Conservation (phyloP, 2,329 filamentous ascomycete species). For the Aspergillus intermedius region DNA sequence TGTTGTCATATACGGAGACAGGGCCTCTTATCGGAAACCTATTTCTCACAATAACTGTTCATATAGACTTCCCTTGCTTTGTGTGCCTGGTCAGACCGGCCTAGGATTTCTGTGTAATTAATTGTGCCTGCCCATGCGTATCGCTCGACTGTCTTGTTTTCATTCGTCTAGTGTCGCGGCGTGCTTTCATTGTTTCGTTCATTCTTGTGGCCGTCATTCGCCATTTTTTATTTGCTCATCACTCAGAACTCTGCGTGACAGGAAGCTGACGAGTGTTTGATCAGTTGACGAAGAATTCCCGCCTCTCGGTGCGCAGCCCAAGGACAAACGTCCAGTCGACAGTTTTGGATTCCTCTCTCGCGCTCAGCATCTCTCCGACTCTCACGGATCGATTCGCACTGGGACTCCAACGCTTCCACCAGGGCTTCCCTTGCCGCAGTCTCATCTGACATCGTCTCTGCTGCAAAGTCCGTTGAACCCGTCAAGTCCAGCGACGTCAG, state of each 20-base stretch:
- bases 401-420: conserved; percentile 37
- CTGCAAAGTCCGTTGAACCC: conserved; percentile 25
- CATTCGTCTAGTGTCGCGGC: neutral
- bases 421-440: conserved; percentile 37
- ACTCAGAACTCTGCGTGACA: conserved; percentile 5
- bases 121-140: conserved; percentile 23
- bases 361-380: conserved; percentile 26
- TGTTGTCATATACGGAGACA: conserved; percentile 30
- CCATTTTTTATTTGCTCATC: conserved; percentile 4
- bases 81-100: conserved; percentile 19
- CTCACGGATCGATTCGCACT: conserved; percentile 23
- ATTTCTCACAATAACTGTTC: conserved; percentile 40
- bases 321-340: conserved; percentile 30
- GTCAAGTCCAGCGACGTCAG: conserved; percentile 25
- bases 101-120: conserved; percentile 31
- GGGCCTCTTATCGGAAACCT: conserved; percentile 39
- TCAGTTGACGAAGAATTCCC: conserved; percentile 44
- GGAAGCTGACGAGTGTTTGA: conserved; percentile 22
- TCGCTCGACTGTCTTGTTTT: conserved; percentile 14
- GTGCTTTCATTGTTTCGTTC: conserved; percentile 6
- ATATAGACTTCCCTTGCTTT: conserved; percentile 31
- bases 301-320: conserved; percentile 35
- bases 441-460: conserved; percentile 30
- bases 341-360: conserved; percentile 31
- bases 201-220: conserved; percentile 5